phyloP scores from a whole-genome alignment of 2,329 filamentous ascomycete genomes.

The Exserohilum rostratum region DNA sequence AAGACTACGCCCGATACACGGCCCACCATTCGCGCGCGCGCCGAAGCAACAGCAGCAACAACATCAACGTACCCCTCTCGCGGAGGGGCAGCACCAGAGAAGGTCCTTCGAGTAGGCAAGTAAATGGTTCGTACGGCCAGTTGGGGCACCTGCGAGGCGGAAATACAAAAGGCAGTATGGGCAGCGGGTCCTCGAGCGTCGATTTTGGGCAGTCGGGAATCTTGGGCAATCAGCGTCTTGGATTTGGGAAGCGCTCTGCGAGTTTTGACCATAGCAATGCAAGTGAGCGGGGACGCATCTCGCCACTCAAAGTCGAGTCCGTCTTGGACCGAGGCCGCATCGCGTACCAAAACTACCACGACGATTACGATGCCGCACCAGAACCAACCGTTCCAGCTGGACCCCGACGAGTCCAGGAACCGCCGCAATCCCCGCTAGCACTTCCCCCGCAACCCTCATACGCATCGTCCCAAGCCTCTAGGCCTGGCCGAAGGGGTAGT shows the following conservation, averaged over 20 bases:
- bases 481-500: conserved; percentile 62
- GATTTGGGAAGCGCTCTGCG: conserved; percentile 65
- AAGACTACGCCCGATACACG: conserved; percentile 51
- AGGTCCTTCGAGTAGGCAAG: conserved; percentile 27
- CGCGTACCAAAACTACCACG: conserved; percentile 55
- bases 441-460: conserved; percentile 48
- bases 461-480: conserved; percentile 49
- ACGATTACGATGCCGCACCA: conserved; percentile 79
- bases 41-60: conserved; percentile 82
- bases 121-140: conserved; percentile 34
- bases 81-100: conserved; percentile 47
- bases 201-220: conserved; percentile 67
- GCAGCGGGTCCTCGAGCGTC: conserved; percentile 71
- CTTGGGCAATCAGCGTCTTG: conserved; percentile 64
- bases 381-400: conserved; percentile 84
- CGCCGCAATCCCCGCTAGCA: conserved; percentile 48
- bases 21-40: conserved; percentile 59
- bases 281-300: conserved; percentile 24
- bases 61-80: conserved; percentile 42
- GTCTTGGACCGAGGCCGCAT: conserved; percentile 53
- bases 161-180: conserved; percentile 70
- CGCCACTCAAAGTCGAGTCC: conserved; percentile 49
- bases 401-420: conserved; percentile 64
- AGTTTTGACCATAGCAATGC: conserved; percentile 68
- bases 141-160: conserved; percentile 49